Base-by-base conservation (phyloP, 73 alveolate genomes). In the Breviolum minutum region DNA sequence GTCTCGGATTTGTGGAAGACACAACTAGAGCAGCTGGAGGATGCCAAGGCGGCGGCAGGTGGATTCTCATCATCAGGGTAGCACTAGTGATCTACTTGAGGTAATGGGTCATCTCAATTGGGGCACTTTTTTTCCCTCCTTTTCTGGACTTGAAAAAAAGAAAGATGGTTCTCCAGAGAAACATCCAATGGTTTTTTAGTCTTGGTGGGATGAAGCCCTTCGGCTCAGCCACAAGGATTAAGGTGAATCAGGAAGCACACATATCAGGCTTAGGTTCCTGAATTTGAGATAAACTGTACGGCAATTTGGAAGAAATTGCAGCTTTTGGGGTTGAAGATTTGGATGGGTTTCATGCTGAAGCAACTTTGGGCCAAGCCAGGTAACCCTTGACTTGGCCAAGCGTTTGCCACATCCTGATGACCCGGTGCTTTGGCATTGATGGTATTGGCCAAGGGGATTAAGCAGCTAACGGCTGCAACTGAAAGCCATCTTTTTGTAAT, bases 371-470 rank as follows among this genome's bases (percentile, higher is more conserved):
- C 81, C 81, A 71, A 16, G 40, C 12, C 81, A 54, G 92, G 94
- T 86, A 63, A 27, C 79, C 48, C 29, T 86, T 77, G 80, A 86
- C 62, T 29, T 86, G 81, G 94, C 94, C 81, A 62, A 86, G 94
- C 77, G 79, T 8, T 86, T 86, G 62, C 94, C 94, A 26, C 94
- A 86, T 27, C 94, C 94, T 10, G 94, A 86, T 27, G 94, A 86
- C 30, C 94, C 94, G 30, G 94, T 27, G 94, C 93, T n/a, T 10
- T 26, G 93, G 93, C 60, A 8, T 9, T n/a, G 63, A 12, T 76
- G 85, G 85, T 71, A 16, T 17, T 71, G 29, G 29, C 32, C 30
- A 11, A 71, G 13, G 5, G n/a, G n/a, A n/a, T n/a, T n/a, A n/a
- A n/a, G n/a, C n/a, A n/a, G n/a, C n/a, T n/a, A 0, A 71, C 8